Evolutionary conservation across 1,139 yeast genomes (phyloP).

Genomic region (Zygoascus sp.): DNA sequence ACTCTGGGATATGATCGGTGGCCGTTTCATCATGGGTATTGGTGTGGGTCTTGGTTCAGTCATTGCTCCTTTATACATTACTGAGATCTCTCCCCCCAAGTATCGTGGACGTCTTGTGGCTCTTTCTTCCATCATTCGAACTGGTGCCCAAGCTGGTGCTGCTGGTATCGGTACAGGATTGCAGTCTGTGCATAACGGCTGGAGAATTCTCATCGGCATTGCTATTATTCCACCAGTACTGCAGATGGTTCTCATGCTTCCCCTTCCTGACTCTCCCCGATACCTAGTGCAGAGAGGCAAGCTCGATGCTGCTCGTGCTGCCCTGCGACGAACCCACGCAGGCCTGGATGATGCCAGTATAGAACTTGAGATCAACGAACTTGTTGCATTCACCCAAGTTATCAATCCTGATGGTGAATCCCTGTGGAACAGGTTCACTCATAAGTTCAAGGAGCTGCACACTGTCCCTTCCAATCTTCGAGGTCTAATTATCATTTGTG

Average conservation of each 20-base stretch:
- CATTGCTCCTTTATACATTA: conserved; percentile 83
- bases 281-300: conserved; percentile 71
- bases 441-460: conserved; percentile 59
- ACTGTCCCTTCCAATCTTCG: conserved; percentile 72
- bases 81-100: conserved; percentile 88
- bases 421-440: conserved; percentile 16
- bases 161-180: conserved; percentile 93
- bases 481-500: conserved; percentile 85
- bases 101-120: conserved; percentile 72
- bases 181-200: conserved; percentile 67
- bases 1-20: conserved; percentile 88
- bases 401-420: conserved; percentile 16
- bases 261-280: conserved; percentile 94
- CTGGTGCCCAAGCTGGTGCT: conserved; percentile 91
- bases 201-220: conserved; percentile 90
- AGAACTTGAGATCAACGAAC: conserved; percentile 26
- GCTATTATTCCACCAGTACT: conserved; percentile 81
- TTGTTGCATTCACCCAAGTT: conserved; percentile 25
- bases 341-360: conserved; percentile 30
- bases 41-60: conserved; percentile 95
- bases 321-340: conserved; percentile 48
- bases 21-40: conserved; percentile 88
- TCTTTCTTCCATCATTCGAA: conserved; percentile 63
- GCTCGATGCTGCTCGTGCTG: conserved; percentile 61
- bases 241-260: conserved; percentile 71